A percentile compares a stretch with the other conserved stretches of the same genome.
Evolutionary conservation across 139 green algal genomes (phyloP).

Genomic region (Coccomyxa sp.): DNA sequence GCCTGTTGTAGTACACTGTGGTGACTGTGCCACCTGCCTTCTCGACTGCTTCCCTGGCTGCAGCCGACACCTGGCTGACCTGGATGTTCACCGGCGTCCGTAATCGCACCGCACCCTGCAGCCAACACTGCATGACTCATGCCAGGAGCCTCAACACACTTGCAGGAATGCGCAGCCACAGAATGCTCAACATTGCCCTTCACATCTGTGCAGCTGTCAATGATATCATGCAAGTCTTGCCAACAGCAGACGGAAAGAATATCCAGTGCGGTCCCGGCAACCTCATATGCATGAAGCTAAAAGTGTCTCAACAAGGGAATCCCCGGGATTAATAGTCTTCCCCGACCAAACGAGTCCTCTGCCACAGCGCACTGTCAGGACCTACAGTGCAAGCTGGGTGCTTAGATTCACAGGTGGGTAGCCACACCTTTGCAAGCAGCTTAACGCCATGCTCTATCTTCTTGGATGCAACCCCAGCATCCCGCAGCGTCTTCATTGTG

Average conservation of each 20-base stretch:
- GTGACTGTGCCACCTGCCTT: slow-evolving; percentile 71
- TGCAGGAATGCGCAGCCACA: no score
- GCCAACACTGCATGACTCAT: no score
- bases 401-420: background rate
- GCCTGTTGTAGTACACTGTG: slow-evolving; percentile 90
- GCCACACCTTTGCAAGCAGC: slow-evolving; percentile 66
- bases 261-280: no score
- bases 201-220: no score
- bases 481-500: slow-evolving; percentile 88
- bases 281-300: background rate
- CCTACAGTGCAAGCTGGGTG: background rate
- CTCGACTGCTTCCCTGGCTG: slow-evolving; percentile 57
- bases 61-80: slow-evolving; percentile 41
- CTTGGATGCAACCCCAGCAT: slow-evolving; percentile 54
- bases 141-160: no score
- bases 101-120: slow-evolving; percentile 21
- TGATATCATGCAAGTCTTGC: no score
- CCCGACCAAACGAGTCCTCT: background rate
- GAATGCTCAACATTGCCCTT: no score
- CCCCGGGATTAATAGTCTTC: background rate
- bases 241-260: no score
- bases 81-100: slow-evolving; percentile 39
- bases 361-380: background rate
- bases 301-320: background rate
- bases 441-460: slow-evolving; percentile 79